Conservation (phyloP, 2,329 filamentous ascomycete species). For the Didymellaceae sp. region DNA sequence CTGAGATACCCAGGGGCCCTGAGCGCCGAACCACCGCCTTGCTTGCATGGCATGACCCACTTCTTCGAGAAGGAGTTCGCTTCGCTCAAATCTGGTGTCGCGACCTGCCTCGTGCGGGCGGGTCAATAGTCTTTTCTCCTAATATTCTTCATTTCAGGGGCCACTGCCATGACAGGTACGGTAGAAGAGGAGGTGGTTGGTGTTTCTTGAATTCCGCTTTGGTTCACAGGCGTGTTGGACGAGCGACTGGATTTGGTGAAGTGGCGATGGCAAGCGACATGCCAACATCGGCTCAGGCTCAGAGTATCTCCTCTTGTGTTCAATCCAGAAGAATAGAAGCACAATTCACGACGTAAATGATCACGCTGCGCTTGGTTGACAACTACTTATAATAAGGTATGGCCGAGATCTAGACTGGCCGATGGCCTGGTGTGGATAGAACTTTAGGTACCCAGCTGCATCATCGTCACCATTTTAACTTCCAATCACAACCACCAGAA, state of each 20-base stretch:
- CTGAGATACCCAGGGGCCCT: constrained; percentile 22
- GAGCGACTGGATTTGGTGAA: constrained; percentile 15
- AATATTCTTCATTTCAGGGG: constrained; percentile 24
- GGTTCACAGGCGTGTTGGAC: constrained; percentile 8
- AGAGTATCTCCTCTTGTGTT: constrained; percentile 17
- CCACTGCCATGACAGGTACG: constrained; percentile 18
- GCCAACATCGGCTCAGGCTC: constrained; percentile 4
- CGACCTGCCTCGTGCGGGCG: constrained; percentile 23
- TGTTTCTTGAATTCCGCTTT: constrained; percentile 15
- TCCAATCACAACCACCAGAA: constrained; percentile 2
- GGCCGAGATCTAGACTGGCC: too few species aligned
- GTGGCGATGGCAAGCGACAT: constrained; percentile 12
- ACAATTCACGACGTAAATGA: constrained; percentile 13
- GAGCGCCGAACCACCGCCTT: constrained; percentile 17
- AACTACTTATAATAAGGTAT: too few species aligned
- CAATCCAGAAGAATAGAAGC: constrained; percentile 16
- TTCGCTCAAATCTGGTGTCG: constrained; percentile 20
- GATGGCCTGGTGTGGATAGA: too few species aligned
- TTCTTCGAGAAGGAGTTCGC: constrained; percentile 21
- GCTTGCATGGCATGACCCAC: constrained; percentile 20
- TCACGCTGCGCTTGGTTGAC: not conserved
- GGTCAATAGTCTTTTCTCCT: constrained; percentile 26
- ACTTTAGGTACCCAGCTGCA: constrained; percentile 1
- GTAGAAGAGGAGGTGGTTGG: constrained; percentile 27
- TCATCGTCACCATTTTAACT: not conserved